Conservation (phyloP, 2,329 filamentous ascomycete species). For the Botrytis paeoniae region DNA sequence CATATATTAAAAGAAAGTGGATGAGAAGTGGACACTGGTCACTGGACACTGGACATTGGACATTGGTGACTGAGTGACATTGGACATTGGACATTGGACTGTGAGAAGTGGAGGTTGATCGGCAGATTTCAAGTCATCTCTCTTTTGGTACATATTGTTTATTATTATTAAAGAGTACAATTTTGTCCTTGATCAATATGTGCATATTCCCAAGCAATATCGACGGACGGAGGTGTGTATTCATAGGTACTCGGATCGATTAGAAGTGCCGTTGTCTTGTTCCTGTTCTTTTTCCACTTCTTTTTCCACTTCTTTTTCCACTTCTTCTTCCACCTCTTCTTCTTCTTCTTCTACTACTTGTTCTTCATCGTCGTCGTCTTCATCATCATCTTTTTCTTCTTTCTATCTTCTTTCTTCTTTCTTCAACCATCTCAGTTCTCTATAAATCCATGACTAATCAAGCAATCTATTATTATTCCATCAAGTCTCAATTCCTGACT, state of each 20-base stretch:
- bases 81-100: not conserved
- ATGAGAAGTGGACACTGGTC: not conserved
- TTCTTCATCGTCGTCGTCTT: not conserved
- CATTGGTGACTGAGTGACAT: not conserved
- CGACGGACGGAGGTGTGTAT: not conserved
- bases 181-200: not conserved
- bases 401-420: not conserved
- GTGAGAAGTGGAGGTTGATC: constrained; percentile 12
- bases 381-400: not conserved
- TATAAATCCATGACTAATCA: not conserved
- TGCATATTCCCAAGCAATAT: not conserved
- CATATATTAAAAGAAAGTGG: not conserved
- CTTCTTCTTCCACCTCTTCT: not conserved
- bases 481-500: not conserved
- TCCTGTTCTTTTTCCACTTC: not conserved
- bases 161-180: not conserved
- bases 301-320: not conserved
- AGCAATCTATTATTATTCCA: not conserved
- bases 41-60: not conserved
- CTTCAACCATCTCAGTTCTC: not conserved
- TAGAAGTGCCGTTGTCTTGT: not conserved
- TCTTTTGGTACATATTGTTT: not conserved
- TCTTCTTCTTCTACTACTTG: too few species aligned
- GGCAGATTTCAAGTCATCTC: not conserved
- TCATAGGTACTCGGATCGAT: not conserved